phyloP scores from a whole-genome alignment of 2,329 filamentous ascomycete species.

The Oidium heveae region DNA sequence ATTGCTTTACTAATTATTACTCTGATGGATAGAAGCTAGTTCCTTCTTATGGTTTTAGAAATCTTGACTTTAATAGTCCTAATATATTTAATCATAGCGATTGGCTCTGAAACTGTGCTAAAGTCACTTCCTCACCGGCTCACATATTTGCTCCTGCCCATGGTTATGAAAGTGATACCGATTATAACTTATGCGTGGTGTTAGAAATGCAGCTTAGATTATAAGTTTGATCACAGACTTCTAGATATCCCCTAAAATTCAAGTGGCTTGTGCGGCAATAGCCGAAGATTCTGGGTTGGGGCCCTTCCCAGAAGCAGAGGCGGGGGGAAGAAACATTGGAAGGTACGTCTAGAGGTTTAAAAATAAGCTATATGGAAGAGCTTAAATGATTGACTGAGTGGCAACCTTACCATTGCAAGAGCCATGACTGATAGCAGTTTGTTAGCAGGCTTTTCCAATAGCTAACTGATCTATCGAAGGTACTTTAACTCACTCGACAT shows the following conservation, averaged over 20 bases:
- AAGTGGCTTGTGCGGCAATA: not conserved
- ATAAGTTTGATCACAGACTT: too few relatives aligned
- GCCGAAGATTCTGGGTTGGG: not conserved
- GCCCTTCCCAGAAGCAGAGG: conserved; percentile 11
- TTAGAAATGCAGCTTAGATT: too few relatives aligned
- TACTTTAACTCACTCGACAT: conserved; percentile 36
- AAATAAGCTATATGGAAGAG: not conserved
- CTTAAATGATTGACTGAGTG: not conserved
- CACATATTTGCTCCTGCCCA: not conserved
- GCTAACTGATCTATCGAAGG: not conserved
- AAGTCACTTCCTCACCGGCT: not conserved
- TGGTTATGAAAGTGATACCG: not conserved
- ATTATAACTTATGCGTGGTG: too few relatives aligned
- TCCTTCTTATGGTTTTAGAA: too few relatives aligned
- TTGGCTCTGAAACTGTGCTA: too few relatives aligned
- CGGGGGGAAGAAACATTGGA: conserved; percentile 36
- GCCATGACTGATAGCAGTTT: conserved; percentile 12
- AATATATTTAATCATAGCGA: too few relatives aligned
- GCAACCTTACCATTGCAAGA: conserved; percentile 18
- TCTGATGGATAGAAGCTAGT: too few relatives aligned
- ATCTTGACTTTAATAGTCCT: too few relatives aligned
- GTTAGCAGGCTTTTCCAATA: not conserved
- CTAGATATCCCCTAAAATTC: not conserved
- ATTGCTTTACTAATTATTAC: too few relatives aligned
- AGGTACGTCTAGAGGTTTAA: conserved; percentile 26